Evolutionary conservation across 345 rosid species (phyloP).

Genomic region (Populus tremula): DNA sequence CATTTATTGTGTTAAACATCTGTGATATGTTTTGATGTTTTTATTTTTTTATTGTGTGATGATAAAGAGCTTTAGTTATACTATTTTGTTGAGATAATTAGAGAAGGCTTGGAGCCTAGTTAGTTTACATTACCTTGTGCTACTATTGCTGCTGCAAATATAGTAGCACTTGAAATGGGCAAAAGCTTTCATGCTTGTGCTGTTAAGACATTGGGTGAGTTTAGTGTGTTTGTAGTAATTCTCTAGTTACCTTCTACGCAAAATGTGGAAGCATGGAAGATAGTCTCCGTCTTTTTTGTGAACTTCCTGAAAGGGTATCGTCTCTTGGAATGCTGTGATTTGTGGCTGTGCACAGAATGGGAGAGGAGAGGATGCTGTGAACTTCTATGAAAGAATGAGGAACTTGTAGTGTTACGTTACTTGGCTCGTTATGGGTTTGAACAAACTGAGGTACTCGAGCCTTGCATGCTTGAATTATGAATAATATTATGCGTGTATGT

Average conservation of each 20-base stretch:
- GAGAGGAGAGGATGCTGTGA: constrained; percentile 62
- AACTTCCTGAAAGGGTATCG: constrained; percentile 36
- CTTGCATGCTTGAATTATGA: too few relatives aligned
- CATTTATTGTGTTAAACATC: too few relatives aligned
- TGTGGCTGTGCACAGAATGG: constrained; percentile 85
- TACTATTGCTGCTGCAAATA: constrained; percentile 59
- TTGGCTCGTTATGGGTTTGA: constrained; percentile 75
- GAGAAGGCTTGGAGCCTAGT: constrained; percentile 35
- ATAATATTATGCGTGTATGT: too few relatives aligned
- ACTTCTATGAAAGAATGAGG: constrained; percentile 48
- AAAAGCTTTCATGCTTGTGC: constrained; percentile 68
- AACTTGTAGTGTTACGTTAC: constrained; percentile 56
- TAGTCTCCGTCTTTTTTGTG: constrained; percentile 48
- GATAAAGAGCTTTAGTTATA: too few relatives aligned
- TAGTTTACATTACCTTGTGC: constrained; percentile 58
- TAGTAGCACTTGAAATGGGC: constrained; percentile 63
- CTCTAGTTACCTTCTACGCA: constrained; percentile 71
- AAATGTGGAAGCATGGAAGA: constrained; percentile 82
- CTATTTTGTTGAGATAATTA: too few relatives aligned
- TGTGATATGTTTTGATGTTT: too few relatives aligned
- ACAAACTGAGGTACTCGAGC: too few relatives aligned
- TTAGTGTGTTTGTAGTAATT: constrained; percentile 49
- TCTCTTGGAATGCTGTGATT: constrained; percentile 76
- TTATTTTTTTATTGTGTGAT: too few relatives aligned
- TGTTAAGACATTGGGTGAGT: constrained; percentile 48